Percentiles rank a stretch among this genome's conserved stretches.
Conservation (phyloP, 2,329 filamentous ascomycete genomes). For the Xylariaceae sp. region DNA sequence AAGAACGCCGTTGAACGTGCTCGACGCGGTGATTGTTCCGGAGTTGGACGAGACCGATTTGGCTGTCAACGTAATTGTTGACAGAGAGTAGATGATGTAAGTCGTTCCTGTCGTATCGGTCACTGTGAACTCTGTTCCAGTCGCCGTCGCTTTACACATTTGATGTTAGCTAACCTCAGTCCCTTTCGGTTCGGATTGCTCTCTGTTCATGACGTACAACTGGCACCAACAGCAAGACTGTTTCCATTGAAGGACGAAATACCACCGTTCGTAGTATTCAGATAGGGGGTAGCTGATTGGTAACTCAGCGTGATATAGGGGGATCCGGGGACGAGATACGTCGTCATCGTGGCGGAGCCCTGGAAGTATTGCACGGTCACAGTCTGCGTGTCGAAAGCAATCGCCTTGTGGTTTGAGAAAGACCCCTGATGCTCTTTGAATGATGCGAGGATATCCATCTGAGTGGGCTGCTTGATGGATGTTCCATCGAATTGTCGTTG, state of each 20-base stretch:
- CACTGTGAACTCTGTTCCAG: slow-evolving; percentile 7
- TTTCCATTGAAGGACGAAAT: slow-evolving; percentile 9
- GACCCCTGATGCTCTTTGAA: slow-evolving; percentile 6
- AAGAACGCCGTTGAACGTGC: slow-evolving; percentile 6
- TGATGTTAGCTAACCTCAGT: too few relatives aligned
- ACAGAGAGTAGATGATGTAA: slow-evolving; percentile 9
- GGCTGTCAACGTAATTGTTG: slow-evolving; percentile 2
- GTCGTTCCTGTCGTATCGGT: slow-evolving; percentile 2
- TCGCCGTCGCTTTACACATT: slow-evolving; percentile 1
- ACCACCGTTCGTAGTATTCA: slow-evolving; percentile 6
- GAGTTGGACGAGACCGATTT: not conserved
- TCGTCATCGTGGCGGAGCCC: slow-evolving; percentile 1
- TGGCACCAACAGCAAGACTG: slow-evolving; percentile 3
- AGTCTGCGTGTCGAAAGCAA: slow-evolving; percentile 6
- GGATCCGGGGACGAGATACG: slow-evolving; percentile 10
- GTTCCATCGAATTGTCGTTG: slow-evolving; percentile 6
- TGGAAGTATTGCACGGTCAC: slow-evolving; percentile 9
- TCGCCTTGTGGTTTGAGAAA: slow-evolving; percentile 8
- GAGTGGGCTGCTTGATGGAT: slow-evolving; percentile 9
- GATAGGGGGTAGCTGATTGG: slow-evolving; percentile 4
- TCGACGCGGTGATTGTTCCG: slow-evolving; percentile 3
- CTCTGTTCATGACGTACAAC: slow-evolving; percentile 6
- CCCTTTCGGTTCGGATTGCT: too few relatives aligned
- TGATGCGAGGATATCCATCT: slow-evolving; percentile 7
- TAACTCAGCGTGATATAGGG: slow-evolving; percentile 8